These are phyloP conservation scores for Avena atlantica DNA, from an alignment of 176 grass and related monocot species.

Conservation along the genomic window DNA sequence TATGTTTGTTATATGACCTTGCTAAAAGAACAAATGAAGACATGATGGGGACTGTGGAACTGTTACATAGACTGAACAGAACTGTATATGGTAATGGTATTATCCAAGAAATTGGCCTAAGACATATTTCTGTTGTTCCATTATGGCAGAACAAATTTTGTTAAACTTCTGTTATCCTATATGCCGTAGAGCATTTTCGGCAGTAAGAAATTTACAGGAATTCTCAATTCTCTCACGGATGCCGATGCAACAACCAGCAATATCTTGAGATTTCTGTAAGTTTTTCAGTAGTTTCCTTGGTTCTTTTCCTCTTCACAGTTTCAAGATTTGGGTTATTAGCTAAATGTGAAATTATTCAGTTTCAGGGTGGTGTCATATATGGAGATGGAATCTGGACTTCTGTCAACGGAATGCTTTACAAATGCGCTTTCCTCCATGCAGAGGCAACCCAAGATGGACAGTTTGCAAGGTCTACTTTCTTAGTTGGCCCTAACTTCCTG, in stretches of 20 bases:
- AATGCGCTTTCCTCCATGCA: slow-evolving; percentile 66
- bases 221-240: slow-evolving; percentile 70
- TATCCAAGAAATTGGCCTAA: slow-evolving; percentile 34
- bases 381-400: slow-evolving; percentile 82
- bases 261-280: slow-evolving; percentile 84
- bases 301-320: slow-evolving; percentile 27
- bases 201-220: slow-evolving; percentile 76
- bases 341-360: slow-evolving; percentile 57
- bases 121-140: background rate
- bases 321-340: slow-evolving; percentile 13
- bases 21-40: slow-evolving; percentile 37
- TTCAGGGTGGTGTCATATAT: slow-evolving; percentile 81
- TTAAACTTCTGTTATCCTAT: slow-evolving; percentile 44
- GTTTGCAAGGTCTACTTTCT: slow-evolving; percentile 67
- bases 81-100: slow-evolving; percentile 26
- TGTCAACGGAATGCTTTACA: slow-evolving; percentile 69
- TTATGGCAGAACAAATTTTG: background rate
- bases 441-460: slow-evolving; percentile 87
- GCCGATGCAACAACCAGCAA: slow-evolving; percentile 73
- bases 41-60: background rate
- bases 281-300: slow-evolving; percentile 38
- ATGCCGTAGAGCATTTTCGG: slow-evolving; percentile 68
- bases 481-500: background rate
- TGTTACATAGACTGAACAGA: background rate
- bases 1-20: slow-evolving; percentile 11